A percentile compares a stretch with the other conserved stretches of the same genome.
These are phyloP conservation scores for Ophiostoma tasmaniense DNA, from an alignment of 2,329 filamentous ascomycete species.

Conservation along the genomic window DNA sequence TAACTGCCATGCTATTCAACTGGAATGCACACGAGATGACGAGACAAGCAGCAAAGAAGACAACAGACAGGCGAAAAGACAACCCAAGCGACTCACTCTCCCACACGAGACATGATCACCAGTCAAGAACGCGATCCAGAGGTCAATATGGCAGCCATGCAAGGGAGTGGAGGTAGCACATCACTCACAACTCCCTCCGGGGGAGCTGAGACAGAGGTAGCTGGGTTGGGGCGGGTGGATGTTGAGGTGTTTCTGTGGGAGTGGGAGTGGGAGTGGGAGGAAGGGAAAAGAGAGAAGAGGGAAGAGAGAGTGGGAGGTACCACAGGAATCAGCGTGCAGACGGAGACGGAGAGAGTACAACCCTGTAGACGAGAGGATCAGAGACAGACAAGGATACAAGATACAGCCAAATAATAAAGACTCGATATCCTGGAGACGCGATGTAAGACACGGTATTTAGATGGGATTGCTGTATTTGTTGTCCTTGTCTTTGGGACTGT, in stretches of 20 bases:
- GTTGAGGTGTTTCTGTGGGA: not conserved
- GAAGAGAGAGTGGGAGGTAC: not conserved
- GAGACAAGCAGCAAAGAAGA: not conserved
- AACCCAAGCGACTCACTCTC: not conserved
- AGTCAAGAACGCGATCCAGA: constrained; percentile 7
- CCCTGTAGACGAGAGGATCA: not conserved
- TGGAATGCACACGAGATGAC: not conserved
- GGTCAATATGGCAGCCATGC: constrained; percentile 1
- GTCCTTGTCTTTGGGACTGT: not conserved
- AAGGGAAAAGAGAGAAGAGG: not conserved
- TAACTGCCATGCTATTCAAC: not conserved
- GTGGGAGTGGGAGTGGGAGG: not conserved
- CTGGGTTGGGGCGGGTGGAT: not conserved
- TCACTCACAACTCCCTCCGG: constrained; percentile 2
- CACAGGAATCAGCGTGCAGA: not conserved
- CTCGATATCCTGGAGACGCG: not conserved
- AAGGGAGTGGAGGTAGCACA: constrained; percentile 4
- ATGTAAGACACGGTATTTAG: constrained; percentile 2
- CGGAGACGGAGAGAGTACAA: not conserved
- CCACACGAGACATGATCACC: constrained; percentile 2
- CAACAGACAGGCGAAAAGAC: not conserved
- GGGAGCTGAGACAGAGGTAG: constrained; percentile 1
- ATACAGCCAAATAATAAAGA: not conserved
- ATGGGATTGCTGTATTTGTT: constrained; percentile 1
- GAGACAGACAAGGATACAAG: not conserved